Base-by-base conservation (phyloP, 495 filamentous ascomycete species). In the Daldinia loculata region DNA sequence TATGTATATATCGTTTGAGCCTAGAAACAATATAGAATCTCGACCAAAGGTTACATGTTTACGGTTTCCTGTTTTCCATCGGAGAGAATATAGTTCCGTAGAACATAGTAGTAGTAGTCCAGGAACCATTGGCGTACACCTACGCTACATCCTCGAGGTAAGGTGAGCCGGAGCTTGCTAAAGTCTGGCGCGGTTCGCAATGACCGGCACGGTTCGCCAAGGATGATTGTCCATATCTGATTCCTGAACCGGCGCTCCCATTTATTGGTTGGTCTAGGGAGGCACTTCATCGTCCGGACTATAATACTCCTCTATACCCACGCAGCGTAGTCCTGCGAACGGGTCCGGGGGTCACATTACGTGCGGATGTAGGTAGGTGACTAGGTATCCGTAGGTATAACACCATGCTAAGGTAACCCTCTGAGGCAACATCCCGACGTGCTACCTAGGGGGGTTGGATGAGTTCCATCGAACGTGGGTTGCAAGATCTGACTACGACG, bases 401-500 rank as follows among this genome's bases (percentile, higher is more conserved):
- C 8, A 24, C 30, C 22, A 60, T 60, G 56, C 15, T 27, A n/a
- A 45, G 24, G 56, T 43, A 57, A 59, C 51, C 60, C 12, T 61
- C 56, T 57, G 51, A 60, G 45, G 64, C 48, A 61, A 65, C 70
- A 72, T 64, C 65, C 61, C 65, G 70, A 72, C 43, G 65, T 72
- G 61, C 65, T 68, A 68, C 70, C 48, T 66, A 26, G 43, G 48
- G 64, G 56, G 17, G 56, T 6, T 19, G 70, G 61, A 68, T 72
- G 50, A 65, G 60, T 51, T 52, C 45, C 38, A 68, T 63, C 58
- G 38, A 55, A 51, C 56, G 59, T 72, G 70, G 60, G 56, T 48
- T 61, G 56, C 65, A 45, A 68, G 70, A 72, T 72, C 70, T 72
- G 70, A 72, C 64, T 72, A 38, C 70, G 50, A 72, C 70, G 59